phyloP scores from a whole-genome alignment of 1,284 basidiomycete species.

The Sporisorium reilianum region DNA sequence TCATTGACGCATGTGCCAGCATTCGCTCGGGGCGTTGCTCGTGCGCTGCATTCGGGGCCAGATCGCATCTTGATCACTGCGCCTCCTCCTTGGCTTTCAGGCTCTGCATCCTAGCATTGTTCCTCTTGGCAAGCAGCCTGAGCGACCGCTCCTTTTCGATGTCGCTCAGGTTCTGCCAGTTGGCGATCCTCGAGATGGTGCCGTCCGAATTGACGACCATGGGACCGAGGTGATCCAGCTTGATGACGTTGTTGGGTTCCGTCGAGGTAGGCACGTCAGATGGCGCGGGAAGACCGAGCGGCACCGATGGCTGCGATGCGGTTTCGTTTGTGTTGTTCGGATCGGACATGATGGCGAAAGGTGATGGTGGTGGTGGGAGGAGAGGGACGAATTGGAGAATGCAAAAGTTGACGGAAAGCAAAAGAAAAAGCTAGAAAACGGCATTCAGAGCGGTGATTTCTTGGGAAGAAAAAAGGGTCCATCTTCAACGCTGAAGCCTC shows the following conservation, averaged over 20 bases:
- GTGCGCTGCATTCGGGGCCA: no score
- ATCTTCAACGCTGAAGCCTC: conserved; percentile 22
- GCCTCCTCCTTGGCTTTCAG: conserved; percentile 14
- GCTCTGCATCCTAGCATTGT: conserved; percentile 51
- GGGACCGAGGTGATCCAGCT: conserved; percentile 59
- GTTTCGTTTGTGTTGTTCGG: conserved; percentile 6
- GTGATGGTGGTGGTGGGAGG: background rate
- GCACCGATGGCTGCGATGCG: background rate
- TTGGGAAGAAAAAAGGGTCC: conserved; percentile 7
- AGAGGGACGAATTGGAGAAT: no score
- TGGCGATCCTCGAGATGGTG: conserved; percentile 61
- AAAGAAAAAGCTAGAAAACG: conserved; percentile 3
- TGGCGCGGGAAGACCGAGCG: conserved; percentile 46
- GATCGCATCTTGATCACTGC: background rate
- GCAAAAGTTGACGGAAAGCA: background rate
- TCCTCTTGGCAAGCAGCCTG: conserved; percentile 55
- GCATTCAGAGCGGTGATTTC: conserved; percentile 11
- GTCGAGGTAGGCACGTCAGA: conserved; percentile 17
- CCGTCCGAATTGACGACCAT: conserved; percentile 62
- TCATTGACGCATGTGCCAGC: background rate
- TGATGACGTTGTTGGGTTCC: conserved; percentile 47
- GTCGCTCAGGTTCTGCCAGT: conserved; percentile 56
- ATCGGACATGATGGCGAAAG: conserved; percentile 16
- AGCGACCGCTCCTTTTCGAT: conserved; percentile 54
- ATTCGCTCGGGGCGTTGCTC: background rate